A percentile compares a stretch with the other conserved stretches of the same genome.
Conservation (phyloP, 2,329 filamentous ascomycete genomes). For the Ascochyta fabae region DNA sequence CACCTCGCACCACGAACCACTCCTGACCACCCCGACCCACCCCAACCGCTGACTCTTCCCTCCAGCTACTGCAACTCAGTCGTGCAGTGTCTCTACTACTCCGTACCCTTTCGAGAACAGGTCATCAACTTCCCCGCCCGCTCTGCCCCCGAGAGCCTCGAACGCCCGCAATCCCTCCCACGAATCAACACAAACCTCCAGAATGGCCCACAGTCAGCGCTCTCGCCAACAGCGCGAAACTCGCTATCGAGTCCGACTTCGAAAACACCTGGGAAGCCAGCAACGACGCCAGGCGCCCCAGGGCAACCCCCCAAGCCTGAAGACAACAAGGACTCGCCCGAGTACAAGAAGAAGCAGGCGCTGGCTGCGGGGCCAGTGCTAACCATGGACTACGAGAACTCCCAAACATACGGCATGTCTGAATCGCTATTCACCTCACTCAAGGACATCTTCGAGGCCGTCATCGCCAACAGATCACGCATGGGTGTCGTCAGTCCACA, state of each 20-base stretch:
- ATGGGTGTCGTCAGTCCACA: conserved; percentile 92
- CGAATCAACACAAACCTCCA: conserved; percentile 49
- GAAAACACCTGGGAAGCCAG: conserved; percentile 45
- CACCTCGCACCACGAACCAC: conserved; percentile 5
- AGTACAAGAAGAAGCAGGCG: conserved; percentile 97
- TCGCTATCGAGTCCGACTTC: conserved; percentile 43
- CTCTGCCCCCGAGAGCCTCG: conserved; percentile 71
- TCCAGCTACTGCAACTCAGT: conserved; percentile 97
- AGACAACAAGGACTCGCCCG: conserved; percentile 91
- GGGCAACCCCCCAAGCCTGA: conserved; percentile 73
- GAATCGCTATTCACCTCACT: conserved; percentile 93
- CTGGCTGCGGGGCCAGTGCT: conserved; percentile 86
- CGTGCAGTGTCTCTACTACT: conserved; percentile 95
- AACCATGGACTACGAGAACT: conserved; percentile 82
- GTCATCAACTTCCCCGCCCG: conserved; percentile 87
- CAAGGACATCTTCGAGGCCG: conserved; percentile 93
- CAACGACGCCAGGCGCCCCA: conserved; percentile 57
- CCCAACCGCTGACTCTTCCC: conserved; percentile 15
- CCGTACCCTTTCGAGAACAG: conserved; percentile 88
- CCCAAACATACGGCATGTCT: conserved; percentile 84
- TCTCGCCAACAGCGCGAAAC: conserved; percentile 63
- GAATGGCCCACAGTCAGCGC: conserved; percentile 49
- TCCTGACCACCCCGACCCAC: neutral
- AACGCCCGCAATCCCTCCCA: conserved; percentile 58
- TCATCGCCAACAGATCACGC: conserved; percentile 80